Evolutionary conservation across 768 basidiomycete species (phyloP).

Genomic region (Neoboletus magnificus): DNA sequence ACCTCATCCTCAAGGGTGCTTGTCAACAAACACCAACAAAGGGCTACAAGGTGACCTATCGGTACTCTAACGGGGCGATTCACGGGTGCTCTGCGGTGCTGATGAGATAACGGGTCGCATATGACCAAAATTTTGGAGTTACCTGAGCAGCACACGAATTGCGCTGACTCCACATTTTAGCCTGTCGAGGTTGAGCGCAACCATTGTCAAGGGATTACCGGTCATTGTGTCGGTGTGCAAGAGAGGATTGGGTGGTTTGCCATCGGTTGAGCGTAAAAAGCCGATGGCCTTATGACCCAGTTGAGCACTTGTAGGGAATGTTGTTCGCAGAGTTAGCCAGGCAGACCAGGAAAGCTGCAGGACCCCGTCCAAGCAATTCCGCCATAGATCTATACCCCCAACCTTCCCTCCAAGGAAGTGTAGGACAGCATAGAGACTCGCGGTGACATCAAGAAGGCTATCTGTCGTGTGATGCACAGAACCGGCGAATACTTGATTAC

Average conservation of each 20-base stretch:
- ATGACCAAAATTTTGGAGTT: background rate
- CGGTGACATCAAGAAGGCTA: conserved; percentile 42
- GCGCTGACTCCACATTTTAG: conserved; percentile 52
- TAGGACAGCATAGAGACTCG: conserved; percentile 57
- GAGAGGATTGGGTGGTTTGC: conserved; percentile 4
- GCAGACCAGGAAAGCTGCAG: conserved; percentile 64
- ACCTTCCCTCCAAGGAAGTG: conserved; percentile 79
- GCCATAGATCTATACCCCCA: conserved; percentile 67
- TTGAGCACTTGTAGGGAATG: conserved; percentile 46
- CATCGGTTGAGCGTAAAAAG: conserved; percentile 7
- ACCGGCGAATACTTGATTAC: conserved; percentile 57
- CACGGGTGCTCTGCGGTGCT: conserved; percentile 42
- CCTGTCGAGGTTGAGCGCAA: conserved; percentile 60
- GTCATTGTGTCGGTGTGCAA: conserved; percentile 15
- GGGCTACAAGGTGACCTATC: conserved; percentile 55
- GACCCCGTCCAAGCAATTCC: conserved; percentile 70
- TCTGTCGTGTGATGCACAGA: conserved; percentile 43
- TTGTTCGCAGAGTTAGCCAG: conserved; percentile 55
- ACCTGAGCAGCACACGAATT: conserved; percentile 58
- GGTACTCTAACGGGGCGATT: conserved; percentile 68
- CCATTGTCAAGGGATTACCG: conserved; percentile 46
- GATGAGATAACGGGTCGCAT: background rate
- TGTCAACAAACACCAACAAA: conserved; percentile 49
- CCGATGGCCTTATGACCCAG: conserved; percentile 6
- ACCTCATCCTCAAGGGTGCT: conserved; percentile 48